Base-by-base conservation (phyloP, 1,284 basidiomycete genomes). In the Leccinum griseonigrum region DNA sequence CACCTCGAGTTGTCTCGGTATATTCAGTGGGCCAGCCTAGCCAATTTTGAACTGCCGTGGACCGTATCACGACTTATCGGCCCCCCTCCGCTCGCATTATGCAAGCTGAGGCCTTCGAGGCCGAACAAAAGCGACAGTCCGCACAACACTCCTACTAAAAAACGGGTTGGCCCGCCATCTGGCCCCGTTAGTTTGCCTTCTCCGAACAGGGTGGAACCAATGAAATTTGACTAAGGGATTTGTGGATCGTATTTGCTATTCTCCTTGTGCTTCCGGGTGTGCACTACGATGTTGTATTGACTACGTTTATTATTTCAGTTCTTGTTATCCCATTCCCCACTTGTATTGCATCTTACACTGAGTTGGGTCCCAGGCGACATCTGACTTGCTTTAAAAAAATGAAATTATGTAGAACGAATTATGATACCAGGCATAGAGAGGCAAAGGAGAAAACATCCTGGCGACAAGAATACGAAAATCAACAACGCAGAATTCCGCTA, bases 1-100 rank as follows among this genome's bases (percentile, higher is more conserved):
- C 95, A 98, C 73, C 86, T 97, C 54, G 95, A 97, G 76, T 80
- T 98, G 54, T 85, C 94, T 1, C 85, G 94, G 28, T 97, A 97
- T 73, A 81, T 96, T 64, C 79, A 83, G 0, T 80, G 86, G 63
- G 85, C 88, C 1, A 72, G 73, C 10, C 78, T 81, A 10, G 83
- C 90, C n/a, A 83, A 84, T 28, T 89, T 84, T 67, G 88, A 92
- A 64, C 72, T 94, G 26, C 91, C 92, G 2, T 93, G 88, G 81
- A 84, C 86, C 1, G 77, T 94, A 40, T 84, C 86, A 26, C 81
- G 89, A 48, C 77, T 91, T 28, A 79, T 94, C 55, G 91, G 90
- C 2, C 69, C 83, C 31, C 92, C 91, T 14, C 91, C 91, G 0
- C 62, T 78, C 10, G 76, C 74, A 29, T 76, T 89, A 66, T 79